Percentiles rank a stretch among this genome's conserved stretches.
Evolutionary conservation across 805 yeast species (phyloP).

Genomic region (Candida xyloterini): DNA sequence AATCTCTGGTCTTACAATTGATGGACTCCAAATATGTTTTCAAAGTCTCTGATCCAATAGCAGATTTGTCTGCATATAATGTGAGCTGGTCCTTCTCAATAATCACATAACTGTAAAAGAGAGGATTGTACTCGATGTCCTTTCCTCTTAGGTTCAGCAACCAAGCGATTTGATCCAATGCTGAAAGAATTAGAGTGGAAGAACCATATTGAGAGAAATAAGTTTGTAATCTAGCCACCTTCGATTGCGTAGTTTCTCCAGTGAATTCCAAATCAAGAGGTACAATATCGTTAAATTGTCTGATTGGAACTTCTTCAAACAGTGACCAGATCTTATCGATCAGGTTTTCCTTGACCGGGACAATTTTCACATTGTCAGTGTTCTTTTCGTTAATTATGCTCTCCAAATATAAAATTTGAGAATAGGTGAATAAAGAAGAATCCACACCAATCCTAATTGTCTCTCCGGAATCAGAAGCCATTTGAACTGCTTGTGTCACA

Average conservation of each 20-base stretch:
- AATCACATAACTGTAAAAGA: conserved; percentile 49
- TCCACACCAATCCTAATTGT: conserved; percentile 41
- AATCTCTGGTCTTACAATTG: conserved; percentile 42
- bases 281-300: conserved; percentile 49
- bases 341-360: conserved; percentile 46
- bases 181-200: conserved; percentile 37
- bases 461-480: conserved; percentile 44
- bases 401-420: conserved; percentile 34
- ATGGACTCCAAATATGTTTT: conserved; percentile 40
- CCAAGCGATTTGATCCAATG: conserved; percentile 90
- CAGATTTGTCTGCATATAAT: conserved; percentile 40
- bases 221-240: conserved; percentile 47
- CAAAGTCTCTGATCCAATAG: conserved; percentile 25
- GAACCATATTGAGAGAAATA: conserved; percentile 34
- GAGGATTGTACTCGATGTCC: conserved; percentile 55
- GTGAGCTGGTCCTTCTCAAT: conserved; percentile 39
- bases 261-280: conserved; percentile 51
- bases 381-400: conserved; percentile 31
- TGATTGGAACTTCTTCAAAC: conserved; percentile 60
- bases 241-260: conserved; percentile 62
- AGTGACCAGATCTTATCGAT: conserved; percentile 47
- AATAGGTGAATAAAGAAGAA: conserved; percentile 45
- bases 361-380: conserved; percentile 35
- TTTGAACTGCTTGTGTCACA: conserved; percentile 46
- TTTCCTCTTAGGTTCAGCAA: conserved; percentile 68